These are phyloP conservation scores for Artemisia tridentata DNA, from an alignment of 129 eudicot species.

Conservation along the genomic window DNA sequence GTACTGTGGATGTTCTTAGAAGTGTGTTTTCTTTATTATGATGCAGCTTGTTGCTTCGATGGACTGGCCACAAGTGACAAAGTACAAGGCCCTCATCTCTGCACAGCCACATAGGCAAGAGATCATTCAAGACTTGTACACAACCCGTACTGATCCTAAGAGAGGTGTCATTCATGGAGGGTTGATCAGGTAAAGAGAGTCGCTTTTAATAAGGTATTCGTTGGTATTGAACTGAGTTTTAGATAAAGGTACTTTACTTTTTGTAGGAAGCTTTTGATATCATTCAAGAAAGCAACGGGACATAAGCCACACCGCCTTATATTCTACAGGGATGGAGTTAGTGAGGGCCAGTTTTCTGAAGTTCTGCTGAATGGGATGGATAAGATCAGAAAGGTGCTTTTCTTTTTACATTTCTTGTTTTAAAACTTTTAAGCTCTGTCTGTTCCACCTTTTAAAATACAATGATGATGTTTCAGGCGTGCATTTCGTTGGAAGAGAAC, in stretches of 20 bases:
- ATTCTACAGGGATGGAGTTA: neutral
- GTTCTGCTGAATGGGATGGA: too few species aligned
- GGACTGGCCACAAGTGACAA: neutral
- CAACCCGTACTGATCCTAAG: neutral
- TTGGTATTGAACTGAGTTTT: too few species aligned
- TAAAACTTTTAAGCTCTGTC: too few species aligned
- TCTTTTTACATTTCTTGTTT: too few species aligned
- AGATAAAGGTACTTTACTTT: too few species aligned
- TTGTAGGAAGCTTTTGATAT: neutral
- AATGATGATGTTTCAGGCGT: too few species aligned
- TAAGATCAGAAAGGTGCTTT: too few species aligned
- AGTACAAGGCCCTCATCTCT: neutral
- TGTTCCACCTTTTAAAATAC: too few species aligned
- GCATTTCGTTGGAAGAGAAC: too few species aligned
- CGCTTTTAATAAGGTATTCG: too few species aligned
- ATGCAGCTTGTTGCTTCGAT: neutral
- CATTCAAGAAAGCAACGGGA: neutral
- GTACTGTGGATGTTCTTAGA: neutral
- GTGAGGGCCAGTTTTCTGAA: too few species aligned
- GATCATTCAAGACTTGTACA: neutral
- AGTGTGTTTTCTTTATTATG: neutral
- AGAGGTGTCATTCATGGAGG: neutral
- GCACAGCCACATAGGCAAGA: neutral
- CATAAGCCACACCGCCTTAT: neutral
- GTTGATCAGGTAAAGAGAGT: neutral